Conservation (phyloP, 345 rosid species). For the Eucalyptus caleyi region DNA sequence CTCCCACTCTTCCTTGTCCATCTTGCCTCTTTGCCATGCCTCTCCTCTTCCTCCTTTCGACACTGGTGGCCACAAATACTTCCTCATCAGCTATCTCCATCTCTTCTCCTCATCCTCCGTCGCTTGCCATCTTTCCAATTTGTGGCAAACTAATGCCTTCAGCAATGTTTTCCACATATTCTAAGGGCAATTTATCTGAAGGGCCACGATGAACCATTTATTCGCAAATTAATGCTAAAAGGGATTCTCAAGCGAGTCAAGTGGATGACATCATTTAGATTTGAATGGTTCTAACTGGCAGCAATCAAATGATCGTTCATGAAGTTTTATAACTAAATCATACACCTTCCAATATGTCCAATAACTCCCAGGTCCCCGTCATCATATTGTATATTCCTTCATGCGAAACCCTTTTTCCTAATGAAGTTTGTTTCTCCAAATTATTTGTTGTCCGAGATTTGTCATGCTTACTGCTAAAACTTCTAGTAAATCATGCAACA, state of each 20-base stretch:
- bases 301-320: neutral
- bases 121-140: too few species aligned
- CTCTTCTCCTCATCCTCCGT: too few species aligned
- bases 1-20: too few species aligned
- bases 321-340: neutral
- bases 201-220: too few species aligned
- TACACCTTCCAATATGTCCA: neutral
- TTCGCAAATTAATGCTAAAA: too few species aligned
- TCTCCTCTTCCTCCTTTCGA: too few species aligned
- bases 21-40: too few species aligned
- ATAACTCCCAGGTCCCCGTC: neutral
- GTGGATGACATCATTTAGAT: neutral
- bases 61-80: too few species aligned
- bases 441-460: neutral
- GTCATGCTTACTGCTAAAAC: neutral
- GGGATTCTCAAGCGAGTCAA: neutral
- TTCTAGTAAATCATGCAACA: neutral
- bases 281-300: neutral
- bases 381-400: neutral
- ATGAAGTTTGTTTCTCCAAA: neutral
- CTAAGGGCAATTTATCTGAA: too few species aligned
- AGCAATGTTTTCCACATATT: too few species aligned
- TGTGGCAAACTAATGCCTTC: too few species aligned
- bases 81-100: too few species aligned
- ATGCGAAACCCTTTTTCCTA: fast-evolving